Evolutionary conservation across 306 rosid species (phyloP).

Genomic region (Rubus parviflorus): DNA sequence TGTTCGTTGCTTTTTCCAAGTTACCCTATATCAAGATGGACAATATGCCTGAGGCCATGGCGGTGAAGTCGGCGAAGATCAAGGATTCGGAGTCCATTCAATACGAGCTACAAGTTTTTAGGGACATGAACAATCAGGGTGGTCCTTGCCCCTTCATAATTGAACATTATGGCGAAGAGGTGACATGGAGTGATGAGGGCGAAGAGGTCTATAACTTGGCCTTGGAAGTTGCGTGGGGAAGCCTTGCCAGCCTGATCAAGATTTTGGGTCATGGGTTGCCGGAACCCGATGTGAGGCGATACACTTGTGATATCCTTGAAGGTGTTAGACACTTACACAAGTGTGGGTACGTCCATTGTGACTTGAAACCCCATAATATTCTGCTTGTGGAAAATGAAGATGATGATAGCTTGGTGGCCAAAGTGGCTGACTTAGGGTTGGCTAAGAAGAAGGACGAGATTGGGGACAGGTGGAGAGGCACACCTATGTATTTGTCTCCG

Average conservation of each 20-base stretch:
- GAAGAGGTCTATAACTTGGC: neutral
- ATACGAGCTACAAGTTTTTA: neutral
- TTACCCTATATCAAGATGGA: too few species aligned
- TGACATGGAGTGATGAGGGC: neutral
- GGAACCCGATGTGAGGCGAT: neutral
- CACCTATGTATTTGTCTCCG: neutral
- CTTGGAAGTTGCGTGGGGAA: neutral
- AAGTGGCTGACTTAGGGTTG: neutral
- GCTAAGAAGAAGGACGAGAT: neutral
- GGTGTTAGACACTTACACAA: neutral
- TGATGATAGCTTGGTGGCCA: neutral
- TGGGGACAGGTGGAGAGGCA: neutral
- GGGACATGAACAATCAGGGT: neutral
- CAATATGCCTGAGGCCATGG: neutral
- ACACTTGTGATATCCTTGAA: neutral
- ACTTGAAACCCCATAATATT: neutral
- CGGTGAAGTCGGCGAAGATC: neutral
- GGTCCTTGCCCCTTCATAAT: neutral
- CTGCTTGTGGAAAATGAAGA: neutral
- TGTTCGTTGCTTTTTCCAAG: neutral
- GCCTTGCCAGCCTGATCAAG: neutral
- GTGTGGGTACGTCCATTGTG: neutral
- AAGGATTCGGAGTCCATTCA: neutral
- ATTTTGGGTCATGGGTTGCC: neutral
- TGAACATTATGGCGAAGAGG: neutral